Base-by-base conservation (phyloP, 2,329 filamentous ascomycete genomes). In the Penicillium sp. region DNA sequence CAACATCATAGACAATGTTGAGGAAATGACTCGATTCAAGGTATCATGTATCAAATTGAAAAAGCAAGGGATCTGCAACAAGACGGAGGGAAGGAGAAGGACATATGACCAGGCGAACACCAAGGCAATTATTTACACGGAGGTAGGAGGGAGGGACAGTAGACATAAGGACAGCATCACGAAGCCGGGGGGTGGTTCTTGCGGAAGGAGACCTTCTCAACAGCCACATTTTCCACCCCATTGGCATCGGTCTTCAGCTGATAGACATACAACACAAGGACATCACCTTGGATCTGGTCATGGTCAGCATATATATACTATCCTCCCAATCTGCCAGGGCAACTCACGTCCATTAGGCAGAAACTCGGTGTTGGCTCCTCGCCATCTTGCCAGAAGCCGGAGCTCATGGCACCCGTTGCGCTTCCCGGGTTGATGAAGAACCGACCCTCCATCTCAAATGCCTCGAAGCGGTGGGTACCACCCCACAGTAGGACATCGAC, bases 281-380 rank as follows among this genome's bases (percentile, higher is more conserved):
- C 95, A 72, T 97, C 95, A 33, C 93, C 93, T 84, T 97, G 93
- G 36, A 96, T 91, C 91, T 96, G 66, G 60, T 65, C 41, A 58
- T 8, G 11, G 10, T 66, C 45, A 68, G 63, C 57, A 63, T 46
- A 27, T 46, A 27, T 15, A 31, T 15, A 23, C 8, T 33, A 41
- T 31, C 10, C 10, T 5, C 3, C 5, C 25, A 21, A 39, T 0
- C n/a, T 2, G 13, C n/a, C 27, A 11, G 48, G 39, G 50, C 43
- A 50, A 88, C 91, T 80, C 75, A 97, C 92, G 83, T 97, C 93
- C 93, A 97, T 97, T 74, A 97, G 78, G 71, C 94, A 96, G 76
- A 97, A 97, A 73, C 92, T 96, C 27, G 93, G 93, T 55, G 87
- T 87, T 25, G 89, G 89, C 54, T 93, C 89, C 70, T 90, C 83